Evolutionary conservation across 2,329 filamentous ascomycete genomes (phyloP).

Genomic region (Arthrobotrys musiformis): DNA sequence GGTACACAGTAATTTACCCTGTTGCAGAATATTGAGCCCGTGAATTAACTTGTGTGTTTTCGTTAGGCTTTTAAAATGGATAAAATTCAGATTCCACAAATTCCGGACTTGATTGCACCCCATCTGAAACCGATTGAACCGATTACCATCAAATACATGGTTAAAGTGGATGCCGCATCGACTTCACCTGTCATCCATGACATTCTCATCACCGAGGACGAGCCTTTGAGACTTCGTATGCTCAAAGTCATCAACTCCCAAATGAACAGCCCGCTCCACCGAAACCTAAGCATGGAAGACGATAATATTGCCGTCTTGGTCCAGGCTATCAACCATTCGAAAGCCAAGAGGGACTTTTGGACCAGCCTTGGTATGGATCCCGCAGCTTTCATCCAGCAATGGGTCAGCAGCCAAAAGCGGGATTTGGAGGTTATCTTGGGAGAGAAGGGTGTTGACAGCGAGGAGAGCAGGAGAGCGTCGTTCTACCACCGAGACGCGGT

Average conservation of each 20-base stretch:
- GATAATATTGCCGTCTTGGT: slow-evolving; percentile 85
- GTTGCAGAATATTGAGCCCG: neutral
- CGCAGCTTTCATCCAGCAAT: slow-evolving; percentile 82
- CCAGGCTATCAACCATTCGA: slow-evolving; percentile 83
- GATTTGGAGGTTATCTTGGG: slow-evolving; percentile 89
- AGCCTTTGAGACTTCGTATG: slow-evolving; percentile 78
- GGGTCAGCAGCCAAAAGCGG: slow-evolving; percentile 89
- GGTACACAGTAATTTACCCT: slow-evolving; percentile 67
- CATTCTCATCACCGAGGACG: slow-evolving; percentile 83
- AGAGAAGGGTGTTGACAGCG: slow-evolving; percentile 74
- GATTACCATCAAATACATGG: slow-evolving; percentile 87
- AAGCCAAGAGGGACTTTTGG: slow-evolving; percentile 91
- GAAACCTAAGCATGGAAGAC: slow-evolving; percentile 80
- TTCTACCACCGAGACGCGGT: slow-evolving; percentile 57
- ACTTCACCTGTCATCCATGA: slow-evolving; percentile 90
- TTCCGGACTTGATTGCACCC: slow-evolving; percentile 80
- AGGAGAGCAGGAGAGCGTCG: slow-evolving; percentile 64
- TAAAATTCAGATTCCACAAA: slow-evolving; percentile 83
- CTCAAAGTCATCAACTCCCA: slow-evolving; percentile 75
- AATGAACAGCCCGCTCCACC: slow-evolving; percentile 76
- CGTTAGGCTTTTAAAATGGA: slow-evolving; percentile 77
- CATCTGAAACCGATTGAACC: slow-evolving; percentile 84
- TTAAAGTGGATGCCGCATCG: slow-evolving; percentile 87
- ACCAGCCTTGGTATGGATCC: slow-evolving; percentile 81
- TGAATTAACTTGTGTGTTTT: neutral